Evolutionary conservation across 2,329 filamentous ascomycete genomes (phyloP).

Genomic region (Talaromyces funiculosus): DNA sequence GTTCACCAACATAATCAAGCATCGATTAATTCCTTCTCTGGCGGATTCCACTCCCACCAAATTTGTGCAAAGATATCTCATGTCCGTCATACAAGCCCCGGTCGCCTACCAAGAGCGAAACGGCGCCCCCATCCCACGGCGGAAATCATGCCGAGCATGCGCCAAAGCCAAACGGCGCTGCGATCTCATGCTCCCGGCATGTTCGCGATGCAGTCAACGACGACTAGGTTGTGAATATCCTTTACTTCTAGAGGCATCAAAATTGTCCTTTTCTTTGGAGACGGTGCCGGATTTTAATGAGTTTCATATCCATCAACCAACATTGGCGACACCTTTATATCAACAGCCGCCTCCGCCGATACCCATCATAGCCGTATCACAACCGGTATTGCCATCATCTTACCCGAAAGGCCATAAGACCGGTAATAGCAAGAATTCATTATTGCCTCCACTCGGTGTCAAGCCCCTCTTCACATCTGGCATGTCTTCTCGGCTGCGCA

Average conservation of each 20-base stretch:
- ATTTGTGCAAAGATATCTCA: background rate
- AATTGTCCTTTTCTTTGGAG: background rate
- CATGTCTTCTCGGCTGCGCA: constrained; percentile 22
- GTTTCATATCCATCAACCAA: background rate
- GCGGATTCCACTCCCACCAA: background rate
- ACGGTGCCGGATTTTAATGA: background rate
- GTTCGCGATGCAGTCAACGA: constrained; percentile 49
- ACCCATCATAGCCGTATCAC: background rate
- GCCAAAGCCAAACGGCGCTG: constrained; percentile 55
- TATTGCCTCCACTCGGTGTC: constrained; percentile 9
- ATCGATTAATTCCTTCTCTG: background rate
- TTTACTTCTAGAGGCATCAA: constrained; percentile 16
- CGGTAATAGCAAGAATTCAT: background rate
- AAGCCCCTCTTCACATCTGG: constrained; percentile 16
- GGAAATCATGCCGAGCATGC: constrained; percentile 55
- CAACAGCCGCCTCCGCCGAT: background rate
- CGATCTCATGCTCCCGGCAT: constrained; percentile 48
- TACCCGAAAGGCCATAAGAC: background rate
- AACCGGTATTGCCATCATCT: background rate
- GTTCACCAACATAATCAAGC: background rate
- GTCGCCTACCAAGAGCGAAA: constrained; percentile 29
- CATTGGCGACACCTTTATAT: background rate
- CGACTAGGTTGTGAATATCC: constrained; percentile 46
- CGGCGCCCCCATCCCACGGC: constrained; percentile 42
- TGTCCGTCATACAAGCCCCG: constrained; percentile 6